A percentile compares a stretch with the other conserved stretches of the same genome.
phyloP scores from a whole-genome alignment of 1,139 yeast species.

The Magnusiomyces suaveolens region DNA sequence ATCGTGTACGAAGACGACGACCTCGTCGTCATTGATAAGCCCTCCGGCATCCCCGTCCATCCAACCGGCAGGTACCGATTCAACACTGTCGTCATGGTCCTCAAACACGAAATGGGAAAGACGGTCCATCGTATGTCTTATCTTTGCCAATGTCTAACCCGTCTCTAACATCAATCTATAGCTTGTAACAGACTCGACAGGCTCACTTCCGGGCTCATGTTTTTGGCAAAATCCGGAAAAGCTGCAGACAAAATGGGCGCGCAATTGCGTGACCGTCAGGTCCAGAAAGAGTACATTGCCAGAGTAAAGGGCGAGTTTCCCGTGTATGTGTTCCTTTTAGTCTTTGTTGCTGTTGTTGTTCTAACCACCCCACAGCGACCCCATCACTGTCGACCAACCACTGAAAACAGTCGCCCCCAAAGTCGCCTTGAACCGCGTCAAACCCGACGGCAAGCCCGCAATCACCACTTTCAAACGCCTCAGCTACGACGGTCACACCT shows the following conservation, averaged over 20 bases:
- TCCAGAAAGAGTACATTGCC: conserved; percentile 76
- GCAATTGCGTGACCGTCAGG: conserved; percentile 66
- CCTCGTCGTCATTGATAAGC: conserved; percentile 80
- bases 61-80: conserved; percentile 90
- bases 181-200: conserved; percentile 86
- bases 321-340: conserved; percentile 30
- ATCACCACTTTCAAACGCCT: conserved; percentile 44
- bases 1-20: conserved; percentile 75
- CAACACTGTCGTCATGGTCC: conserved; percentile 76
- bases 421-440: conserved; percentile 65
- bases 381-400: conserved; percentile 55
- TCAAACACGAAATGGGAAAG: conserved; percentile 56
- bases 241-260: conserved; percentile 73
- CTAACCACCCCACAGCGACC: conserved; percentile 23
- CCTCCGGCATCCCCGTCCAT: conserved; percentile 73
- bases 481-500: conserved; percentile 45
- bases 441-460: conserved; percentile 53
- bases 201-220: conserved; percentile 90
- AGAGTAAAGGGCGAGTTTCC: conserved; percentile 84
- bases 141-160: not conserved
- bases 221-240: conserved; percentile 70
- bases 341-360: not conserved
- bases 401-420: conserved; percentile 66
- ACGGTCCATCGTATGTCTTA: conserved; percentile 9
- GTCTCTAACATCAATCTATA: conserved; percentile 2